Percentiles rank a stretch among this genome's conserved stretches.
These are phyloP conservation scores for Telopea speciosissima DNA, from an alignment of 177 flowering plant species.

Conservation along the genomic window DNA sequence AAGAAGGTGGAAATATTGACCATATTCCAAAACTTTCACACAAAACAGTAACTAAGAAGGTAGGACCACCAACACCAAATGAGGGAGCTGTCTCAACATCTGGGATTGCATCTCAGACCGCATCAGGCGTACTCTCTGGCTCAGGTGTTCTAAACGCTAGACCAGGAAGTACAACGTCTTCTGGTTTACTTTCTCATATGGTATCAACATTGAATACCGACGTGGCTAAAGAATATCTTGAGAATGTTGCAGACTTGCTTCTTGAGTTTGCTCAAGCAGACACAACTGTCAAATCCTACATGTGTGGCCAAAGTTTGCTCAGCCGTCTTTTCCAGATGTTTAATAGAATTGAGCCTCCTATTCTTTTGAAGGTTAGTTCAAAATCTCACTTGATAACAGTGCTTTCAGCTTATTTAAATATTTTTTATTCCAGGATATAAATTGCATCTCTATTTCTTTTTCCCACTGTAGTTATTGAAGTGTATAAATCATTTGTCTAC, in stretches of 20 bases:
- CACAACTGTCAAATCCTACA: conserved; percentile 79
- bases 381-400: background rate
- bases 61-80: conserved; percentile 35
- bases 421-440: background rate
- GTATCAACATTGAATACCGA: conserved; percentile 80
- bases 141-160: conserved; percentile 95
- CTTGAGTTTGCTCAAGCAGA: conserved; percentile 92
- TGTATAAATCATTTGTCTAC: conserved; percentile 91
- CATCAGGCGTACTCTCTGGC: conserved; percentile 93
- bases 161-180: conserved; percentile 91
- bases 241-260: conserved; percentile 90
- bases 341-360: conserved; percentile 78
- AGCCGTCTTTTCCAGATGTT: conserved; percentile 98
- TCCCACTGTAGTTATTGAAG: conserved; percentile 55
- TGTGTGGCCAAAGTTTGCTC: conserved; percentile 94
- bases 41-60: conserved; percentile 50
- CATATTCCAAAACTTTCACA: conserved; percentile 50
- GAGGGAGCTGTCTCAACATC: conserved; percentile 66
- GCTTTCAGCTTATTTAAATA: background rate
- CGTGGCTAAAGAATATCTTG: conserved; percentile 90
- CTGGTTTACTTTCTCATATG: conserved; percentile 90
- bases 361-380: conserved; percentile 71
- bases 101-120: conserved; percentile 80
- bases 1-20: conserved; percentile 66
- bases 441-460: conserved; percentile 1